phyloP scores from a whole-genome alignment of 192 early-diverging fungal genomes.

The Mortierella alpina region DNA sequence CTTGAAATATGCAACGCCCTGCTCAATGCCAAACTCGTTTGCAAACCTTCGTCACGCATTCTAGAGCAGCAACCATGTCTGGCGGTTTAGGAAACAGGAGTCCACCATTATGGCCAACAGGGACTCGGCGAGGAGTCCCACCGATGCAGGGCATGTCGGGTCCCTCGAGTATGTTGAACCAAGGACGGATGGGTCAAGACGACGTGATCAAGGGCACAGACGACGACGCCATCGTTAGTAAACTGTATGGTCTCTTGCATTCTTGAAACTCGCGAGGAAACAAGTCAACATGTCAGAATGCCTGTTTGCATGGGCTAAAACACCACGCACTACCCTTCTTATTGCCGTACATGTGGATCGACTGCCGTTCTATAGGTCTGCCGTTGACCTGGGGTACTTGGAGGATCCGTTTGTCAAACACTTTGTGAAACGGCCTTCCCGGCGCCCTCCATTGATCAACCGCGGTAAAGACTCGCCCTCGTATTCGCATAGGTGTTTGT shows the following conservation, averaged over 20 bases:
- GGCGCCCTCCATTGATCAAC: slow-evolving; percentile 93
- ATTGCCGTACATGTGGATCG: neutral
- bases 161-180: neutral
- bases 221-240: slow-evolving; percentile 87
- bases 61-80: slow-evolving; percentile 7
- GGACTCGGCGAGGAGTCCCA: slow-evolving; percentile 5
- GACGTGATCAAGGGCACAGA: slow-evolving; percentile 91
- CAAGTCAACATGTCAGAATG: neutral
- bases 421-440: slow-evolving; percentile 80
- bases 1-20: too few relatives aligned
- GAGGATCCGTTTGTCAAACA: slow-evolving; percentile 82
- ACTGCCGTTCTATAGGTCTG: slow-evolving; percentile 67
- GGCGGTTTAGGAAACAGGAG: slow-evolving; percentile 21
- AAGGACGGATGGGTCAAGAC: slow-evolving; percentile 44
- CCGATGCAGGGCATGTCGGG: neutral
- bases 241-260: slow-evolving; percentile 67
- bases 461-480: slow-evolving; percentile 63
- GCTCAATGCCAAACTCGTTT: too few relatives aligned
- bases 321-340: neutral
- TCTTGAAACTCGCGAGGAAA: slow-evolving; percentile 8
- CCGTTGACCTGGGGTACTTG: slow-evolving; percentile 84
- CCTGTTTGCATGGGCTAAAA: neutral
- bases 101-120: slow-evolving; percentile 23
- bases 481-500: slow-evolving; percentile 3
- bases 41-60: neutral